Base-by-base conservation (phyloP, 441 rosid genomes). In the Biscutella auriculata region DNA sequence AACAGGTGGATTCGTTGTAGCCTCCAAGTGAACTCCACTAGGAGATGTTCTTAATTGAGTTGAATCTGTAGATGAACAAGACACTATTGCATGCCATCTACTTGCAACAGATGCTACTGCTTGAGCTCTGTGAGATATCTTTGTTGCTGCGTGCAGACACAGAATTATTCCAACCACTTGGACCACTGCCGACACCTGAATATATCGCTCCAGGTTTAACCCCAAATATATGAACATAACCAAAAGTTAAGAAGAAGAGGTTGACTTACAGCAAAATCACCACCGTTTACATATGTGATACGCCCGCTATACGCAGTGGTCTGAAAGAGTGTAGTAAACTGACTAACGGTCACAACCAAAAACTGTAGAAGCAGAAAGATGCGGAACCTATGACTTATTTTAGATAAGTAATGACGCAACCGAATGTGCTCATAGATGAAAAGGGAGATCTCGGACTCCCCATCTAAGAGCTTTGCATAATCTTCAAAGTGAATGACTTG, bases 321-420 rank as follows among this genome's bases (percentile, higher is more conserved):
- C 71, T 79, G 95, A 69, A 92, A 77, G 44, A 92, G 90, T 29
- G 92, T 79, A 42, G 83, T 60, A 10, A 80, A 52, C 72, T 86
- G 95, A 69, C 88, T 80, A 46, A 75, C 77, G 2, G 95, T 84
- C 63, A 86, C 91, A 7, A 78, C 84, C 68, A 78, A 30, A 76
- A 88, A 82, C 73, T 84, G 79, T n/a, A 83, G 71, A 62, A 92
- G 74, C 49, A 92, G 91, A 73, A 84, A 92, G 60, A 88, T 84
- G 9, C 96, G 79, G 73, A 92, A 92, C 73, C 95, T 82, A 69
- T 92, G 96, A 77, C 98, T 92, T 62, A 92, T 92, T 74, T 88
- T 88, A 52, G 98, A 86, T 9, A 88, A 87, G 59, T 86, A 75
- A 70, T 80, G 64, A 1, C 94, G 80, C 7, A 88, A 78, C 37